phyloP scores from a whole-genome alignment of 129 eudicot species.

The Erigeron canadensis region DNA sequence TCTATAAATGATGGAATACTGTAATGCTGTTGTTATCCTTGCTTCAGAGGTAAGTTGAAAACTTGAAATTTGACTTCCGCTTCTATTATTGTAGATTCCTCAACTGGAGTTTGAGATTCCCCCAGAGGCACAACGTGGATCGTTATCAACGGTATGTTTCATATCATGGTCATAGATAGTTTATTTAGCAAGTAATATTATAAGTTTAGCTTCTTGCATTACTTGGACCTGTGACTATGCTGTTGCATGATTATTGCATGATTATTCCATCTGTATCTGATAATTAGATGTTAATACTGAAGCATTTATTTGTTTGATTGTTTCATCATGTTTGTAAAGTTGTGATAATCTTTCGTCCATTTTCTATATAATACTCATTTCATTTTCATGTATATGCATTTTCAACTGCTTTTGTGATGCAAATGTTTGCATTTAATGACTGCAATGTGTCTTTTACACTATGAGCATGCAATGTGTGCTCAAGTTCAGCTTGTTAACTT shows the following conservation, averaged over 20 bases:
- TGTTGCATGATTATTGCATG: conserved; percentile 8
- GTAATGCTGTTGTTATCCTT: not conserved
- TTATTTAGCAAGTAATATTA: not conserved
- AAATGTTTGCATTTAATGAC: not conserved
- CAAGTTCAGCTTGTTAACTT: not conserved
- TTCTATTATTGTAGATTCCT: conserved; percentile 55
- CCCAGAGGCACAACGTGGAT: conserved; percentile 93
- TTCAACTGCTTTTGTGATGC: not conserved
- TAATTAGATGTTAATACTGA: not conserved
- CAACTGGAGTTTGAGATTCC: conserved; percentile 93
- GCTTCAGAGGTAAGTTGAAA: not conserved
- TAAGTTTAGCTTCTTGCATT: not conserved
- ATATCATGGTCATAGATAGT: not conserved
- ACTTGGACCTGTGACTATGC: conserved; percentile 12
- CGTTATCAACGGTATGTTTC: conserved; percentile 66
- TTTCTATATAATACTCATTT: not conserved
- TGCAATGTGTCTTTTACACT: not conserved
- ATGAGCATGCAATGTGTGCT: not conserved
- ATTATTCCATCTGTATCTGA: not conserved
- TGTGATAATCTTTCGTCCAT: not conserved
- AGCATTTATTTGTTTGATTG: not conserved
- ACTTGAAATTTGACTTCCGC: not conserved
- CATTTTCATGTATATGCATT: not conserved
- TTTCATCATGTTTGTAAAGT: not conserved
- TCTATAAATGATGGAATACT: conserved; percentile 4